Conservation (phyloP, 2,329 filamentous ascomycete species). For the Hawksworthiomyces lignivorus region DNA sequence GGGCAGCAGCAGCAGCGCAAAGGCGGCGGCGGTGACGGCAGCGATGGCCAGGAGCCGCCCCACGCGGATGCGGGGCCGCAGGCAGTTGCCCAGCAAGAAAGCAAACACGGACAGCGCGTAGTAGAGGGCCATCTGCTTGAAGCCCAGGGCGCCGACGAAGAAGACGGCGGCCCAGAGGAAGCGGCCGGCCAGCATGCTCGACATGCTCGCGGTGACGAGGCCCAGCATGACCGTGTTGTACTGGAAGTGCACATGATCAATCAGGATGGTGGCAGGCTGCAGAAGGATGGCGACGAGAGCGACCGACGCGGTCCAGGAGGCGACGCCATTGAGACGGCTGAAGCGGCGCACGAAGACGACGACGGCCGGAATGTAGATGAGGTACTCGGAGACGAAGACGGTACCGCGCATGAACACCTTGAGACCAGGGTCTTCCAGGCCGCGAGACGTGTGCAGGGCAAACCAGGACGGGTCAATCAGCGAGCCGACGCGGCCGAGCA, state of each 20-base stretch:
- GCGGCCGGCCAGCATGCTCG: constrained; percentile 77
- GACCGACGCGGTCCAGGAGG: constrained; percentile 74
- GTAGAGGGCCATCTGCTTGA: constrained; percentile 99
- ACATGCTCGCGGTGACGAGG: constrained; percentile 76
- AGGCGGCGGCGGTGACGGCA: constrained; percentile 63
- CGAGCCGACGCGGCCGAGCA: constrained; percentile 78
- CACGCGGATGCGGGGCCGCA: constrained; percentile 64
- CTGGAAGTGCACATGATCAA: constrained; percentile 95
- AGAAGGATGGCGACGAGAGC: constrained; percentile 85
- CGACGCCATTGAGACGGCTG: constrained; percentile 66
- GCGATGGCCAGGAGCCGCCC: constrained; percentile 67
- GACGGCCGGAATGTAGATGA: constrained; percentile 78
- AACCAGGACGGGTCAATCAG: constrained; percentile 82
- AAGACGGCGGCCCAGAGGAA: constrained; percentile 86
- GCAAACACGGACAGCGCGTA: constrained; percentile 91
- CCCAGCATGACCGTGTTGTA: constrained; percentile 99
- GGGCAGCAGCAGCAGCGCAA: constrained; percentile 67
- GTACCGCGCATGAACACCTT: constrained; percentile 96
- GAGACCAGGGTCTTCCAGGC: constrained; percentile 66
- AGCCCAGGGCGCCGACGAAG: constrained; percentile 88
- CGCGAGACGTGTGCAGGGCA: constrained; percentile 72
- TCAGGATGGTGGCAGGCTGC: constrained; percentile 82
- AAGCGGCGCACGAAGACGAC: constrained; percentile 81
- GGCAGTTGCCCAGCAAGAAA: constrained; percentile 78
- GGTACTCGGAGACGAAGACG: constrained; percentile 82